Conservation (phyloP, 2,329 filamentous ascomycete genomes). For the Coleophoma eucalyptorum region DNA sequence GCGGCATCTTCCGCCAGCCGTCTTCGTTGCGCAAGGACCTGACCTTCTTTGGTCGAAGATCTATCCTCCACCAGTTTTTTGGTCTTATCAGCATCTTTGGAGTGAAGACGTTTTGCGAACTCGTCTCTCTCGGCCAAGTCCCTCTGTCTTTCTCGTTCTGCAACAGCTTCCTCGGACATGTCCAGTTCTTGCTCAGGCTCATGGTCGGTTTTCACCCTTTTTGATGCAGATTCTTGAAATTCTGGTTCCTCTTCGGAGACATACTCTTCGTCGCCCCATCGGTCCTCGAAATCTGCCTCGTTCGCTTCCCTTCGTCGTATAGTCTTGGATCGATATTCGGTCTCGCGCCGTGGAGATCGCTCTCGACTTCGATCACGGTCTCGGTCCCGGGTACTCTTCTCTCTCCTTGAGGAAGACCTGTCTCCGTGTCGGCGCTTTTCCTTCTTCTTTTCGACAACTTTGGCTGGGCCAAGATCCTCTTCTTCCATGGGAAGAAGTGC, state of each 20-base stretch:
- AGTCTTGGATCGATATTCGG: slow-evolving; percentile 42
- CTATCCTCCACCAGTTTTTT: slow-evolving; percentile 65
- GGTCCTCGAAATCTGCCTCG: slow-evolving; percentile 66
- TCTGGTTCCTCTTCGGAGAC: slow-evolving; percentile 49
- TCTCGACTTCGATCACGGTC: slow-evolving; percentile 31
- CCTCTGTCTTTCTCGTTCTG: slow-evolving; percentile 54
- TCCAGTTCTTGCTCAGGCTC: slow-evolving; percentile 45
- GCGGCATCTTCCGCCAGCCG: slow-evolving; percentile 64
- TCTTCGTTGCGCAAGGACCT: slow-evolving; percentile 55
- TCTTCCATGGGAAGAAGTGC: slow-evolving; percentile 66
- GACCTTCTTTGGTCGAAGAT: slow-evolving; percentile 48
- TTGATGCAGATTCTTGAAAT: slow-evolving; percentile 66
- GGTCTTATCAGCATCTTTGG: slow-evolving; percentile 66
- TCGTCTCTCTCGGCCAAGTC: slow-evolving; percentile 76
- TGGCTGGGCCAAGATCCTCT: slow-evolving; percentile 52
- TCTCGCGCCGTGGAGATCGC: slow-evolving; percentile 32
- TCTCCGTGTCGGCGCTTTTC: slow-evolving; percentile 30
- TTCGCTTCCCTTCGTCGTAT: slow-evolving; percentile 43
- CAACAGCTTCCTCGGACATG: slow-evolving; percentile 55
- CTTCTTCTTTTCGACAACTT: slow-evolving; percentile 45
- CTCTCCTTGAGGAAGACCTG: slow-evolving; percentile 29
- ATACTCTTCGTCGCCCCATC: slow-evolving; percentile 77
- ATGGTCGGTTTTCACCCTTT: slow-evolving; percentile 63
- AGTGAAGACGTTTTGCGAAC: slow-evolving; percentile 71
- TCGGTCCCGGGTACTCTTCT: slow-evolving; percentile 34